Percentiles rank a stretch among this genome's conserved stretches.
Conservation (phyloP, 495 filamentous ascomycete species). For the Staphylotrichum longicolle region DNA sequence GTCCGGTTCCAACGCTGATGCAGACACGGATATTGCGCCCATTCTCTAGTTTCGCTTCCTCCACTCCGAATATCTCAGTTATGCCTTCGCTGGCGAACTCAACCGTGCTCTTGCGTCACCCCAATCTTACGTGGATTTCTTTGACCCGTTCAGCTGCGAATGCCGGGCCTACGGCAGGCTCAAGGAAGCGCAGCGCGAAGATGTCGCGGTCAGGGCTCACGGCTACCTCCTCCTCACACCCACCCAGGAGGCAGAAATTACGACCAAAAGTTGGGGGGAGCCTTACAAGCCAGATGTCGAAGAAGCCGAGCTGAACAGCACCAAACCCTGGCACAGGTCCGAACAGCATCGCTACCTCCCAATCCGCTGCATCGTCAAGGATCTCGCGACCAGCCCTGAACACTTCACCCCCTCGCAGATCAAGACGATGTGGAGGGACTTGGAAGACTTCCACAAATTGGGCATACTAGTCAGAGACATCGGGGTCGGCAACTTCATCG, state of each 20-base stretch:
- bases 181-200: constrained; percentile 12
- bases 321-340: background rate
- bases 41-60: no score
- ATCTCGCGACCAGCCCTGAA: background rate
- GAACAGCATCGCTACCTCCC: constrained; percentile 2
- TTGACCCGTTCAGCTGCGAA: constrained; percentile 23
- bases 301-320: background rate
- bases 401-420: constrained; percentile 9
- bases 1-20: no score
- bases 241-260: constrained; percentile 12
- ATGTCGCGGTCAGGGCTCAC: constrained; percentile 19
- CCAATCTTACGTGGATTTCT: constrained; percentile 10
- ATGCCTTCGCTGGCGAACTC: no score
- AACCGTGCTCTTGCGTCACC: background rate
- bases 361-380: constrained; percentile 23
- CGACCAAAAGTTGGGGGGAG: background rate
- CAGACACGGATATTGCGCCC: no score
- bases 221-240: constrained; percentile 23
- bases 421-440: constrained; percentile 10
- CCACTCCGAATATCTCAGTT: no score
- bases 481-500: constrained; percentile 14
- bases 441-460: constrained; percentile 15
- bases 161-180: constrained; percentile 26
- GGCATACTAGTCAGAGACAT: constrained; percentile 22
- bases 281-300: background rate